phyloP scores from a whole-genome alignment of 352 stramenopile species.

The Globisporangium spinosum region DNA sequence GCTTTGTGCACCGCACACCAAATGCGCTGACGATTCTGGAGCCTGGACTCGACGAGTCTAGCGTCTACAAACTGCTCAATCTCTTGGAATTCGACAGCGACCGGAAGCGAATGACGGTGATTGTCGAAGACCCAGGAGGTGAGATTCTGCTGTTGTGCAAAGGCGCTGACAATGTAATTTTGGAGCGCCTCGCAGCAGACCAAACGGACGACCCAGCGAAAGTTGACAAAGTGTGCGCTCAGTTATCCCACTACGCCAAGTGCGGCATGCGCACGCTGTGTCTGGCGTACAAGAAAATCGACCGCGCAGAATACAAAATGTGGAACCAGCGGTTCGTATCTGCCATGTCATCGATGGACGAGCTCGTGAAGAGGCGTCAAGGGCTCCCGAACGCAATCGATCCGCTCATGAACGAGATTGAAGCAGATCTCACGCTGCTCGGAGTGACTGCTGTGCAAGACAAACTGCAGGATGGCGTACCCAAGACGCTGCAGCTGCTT shows the following conservation, averaged over 20 bases:
- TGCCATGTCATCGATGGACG: conserved; percentile 58
- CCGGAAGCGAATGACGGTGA: conserved; percentile 97
- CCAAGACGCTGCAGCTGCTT: conserved; percentile 80
- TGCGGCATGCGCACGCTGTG: conserved; percentile 78
- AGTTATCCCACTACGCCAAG: conserved; percentile 67
- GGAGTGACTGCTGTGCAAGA: conserved; percentile 93
- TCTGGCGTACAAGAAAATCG: conserved; percentile 61
- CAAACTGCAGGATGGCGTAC: conserved; percentile 90
- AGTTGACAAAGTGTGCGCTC: conserved; percentile 40
- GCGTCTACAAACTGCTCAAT: conserved; percentile 88
- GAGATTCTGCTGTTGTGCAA: conserved; percentile 71
- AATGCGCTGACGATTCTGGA: conserved; percentile 54
- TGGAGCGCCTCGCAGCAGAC: conserved; percentile 46
- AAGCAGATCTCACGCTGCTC: conserved; percentile 71
- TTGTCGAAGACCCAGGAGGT: conserved; percentile 79
- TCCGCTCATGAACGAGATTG: conserved; percentile 77
- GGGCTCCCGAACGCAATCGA: conserved; percentile 68
- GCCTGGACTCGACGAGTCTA: conserved; percentile 26
- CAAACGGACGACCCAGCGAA: conserved; percentile 6
- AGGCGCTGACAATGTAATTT: conserved; percentile 79
- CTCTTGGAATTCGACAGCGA: conserved; percentile 97
- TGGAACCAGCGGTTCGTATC: conserved; percentile 59
- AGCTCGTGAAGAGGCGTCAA: conserved; percentile 69
- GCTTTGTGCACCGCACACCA: conserved; percentile 72
- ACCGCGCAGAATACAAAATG: conserved; percentile 38